Evolutionary conservation across 2,329 filamentous ascomycete species (phyloP), one percentile per base, ranked within the genome.

Genomic region (Exophiala xenobiotica): DNA sequence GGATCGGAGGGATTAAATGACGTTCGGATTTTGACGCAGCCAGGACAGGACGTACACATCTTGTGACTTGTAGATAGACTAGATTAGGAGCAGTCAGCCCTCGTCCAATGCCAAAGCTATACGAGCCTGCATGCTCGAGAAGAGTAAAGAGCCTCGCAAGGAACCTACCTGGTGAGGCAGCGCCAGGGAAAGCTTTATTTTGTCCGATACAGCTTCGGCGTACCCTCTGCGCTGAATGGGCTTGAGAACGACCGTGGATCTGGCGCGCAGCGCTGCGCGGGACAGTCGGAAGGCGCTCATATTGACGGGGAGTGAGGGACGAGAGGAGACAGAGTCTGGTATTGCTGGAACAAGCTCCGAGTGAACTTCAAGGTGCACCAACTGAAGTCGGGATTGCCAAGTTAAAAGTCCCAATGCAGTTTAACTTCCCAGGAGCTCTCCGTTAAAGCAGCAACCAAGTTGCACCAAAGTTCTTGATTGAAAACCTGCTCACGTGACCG

Each of bases 121-220:
- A n/a, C n/a, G n/a, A n/a, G n/a, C n/a, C n/a, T n/a, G n/a, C n/a
- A n/a, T n/a, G n/a, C n/a, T n/a, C n/a, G n/a, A n/a, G n/a, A n/a
- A n/a, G n/a, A n/a, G n/a, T n/a, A n/a, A n/a, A n/a, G n/a, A n/a
- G n/a, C n/a, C n/a, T n/a, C n/a, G n/a, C n/a, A n/a, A n/a, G n/a
- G 58, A 50, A 56, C 88, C 76, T 90, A 97, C 93, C 90, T 96
- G 88, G 79, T 97, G 92, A 78, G 93, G 93, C 67, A 99, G 88
- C 73, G 88, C 85, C 79, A 99, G 81, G 81, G 90, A 96, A 79
- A 99, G 86, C 86, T 95, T 95, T 82, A 99, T 95, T 85, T 92
- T 92, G 82, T 92, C 88, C 68, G 85, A 78, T 66, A 90, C 85
- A 64, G 87, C 87, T 71, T 92, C 88, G 67, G 88, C 93, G 74